These are phyloP conservation scores for Pseudocercospora musae DNA, from an alignment of 2,329 filamentous ascomycete species.

Conservation along the genomic window DNA sequence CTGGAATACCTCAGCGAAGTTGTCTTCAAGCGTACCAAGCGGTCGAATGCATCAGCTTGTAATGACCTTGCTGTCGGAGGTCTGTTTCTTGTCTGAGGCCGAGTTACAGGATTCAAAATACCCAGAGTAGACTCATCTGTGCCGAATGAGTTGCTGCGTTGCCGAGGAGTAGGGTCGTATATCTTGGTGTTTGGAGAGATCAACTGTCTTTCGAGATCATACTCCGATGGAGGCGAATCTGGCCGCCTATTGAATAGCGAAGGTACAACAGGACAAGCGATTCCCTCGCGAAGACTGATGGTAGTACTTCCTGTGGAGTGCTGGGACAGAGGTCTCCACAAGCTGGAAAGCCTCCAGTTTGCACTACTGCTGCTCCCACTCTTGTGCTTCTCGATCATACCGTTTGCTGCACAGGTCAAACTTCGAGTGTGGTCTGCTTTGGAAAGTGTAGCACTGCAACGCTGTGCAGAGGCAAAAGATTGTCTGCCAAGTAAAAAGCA, in stretches of 20 bases:
- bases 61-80: background rate
- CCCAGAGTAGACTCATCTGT: background rate
- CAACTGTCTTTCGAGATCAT: background rate
- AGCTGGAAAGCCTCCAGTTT: conserved; percentile 10
- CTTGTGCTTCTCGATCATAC: background rate
- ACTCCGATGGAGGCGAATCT: background rate
- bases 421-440: background rate
- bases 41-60: conserved; percentile 1
- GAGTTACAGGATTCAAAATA: background rate
- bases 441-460: background rate
- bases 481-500: background rate
- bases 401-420: background rate
- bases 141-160: background rate
- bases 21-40: background rate
- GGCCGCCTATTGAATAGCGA: background rate
- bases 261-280: background rate
- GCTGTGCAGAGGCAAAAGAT: background rate
- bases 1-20: background rate
- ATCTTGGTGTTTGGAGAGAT: background rate
- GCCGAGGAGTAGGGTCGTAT: background rate
- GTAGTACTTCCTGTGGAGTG: background rate
- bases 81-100: background rate
- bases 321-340: conserved; percentile 8
- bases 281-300: conserved; percentile 21
- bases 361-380: conserved; percentile 2